A percentile compares a stretch with the other conserved stretches of the same genome.
These are phyloP conservation scores for Trichoderma sp. DNA, from an alignment of 2,329 filamentous ascomycete genomes.

Conservation along the genomic window DNA sequence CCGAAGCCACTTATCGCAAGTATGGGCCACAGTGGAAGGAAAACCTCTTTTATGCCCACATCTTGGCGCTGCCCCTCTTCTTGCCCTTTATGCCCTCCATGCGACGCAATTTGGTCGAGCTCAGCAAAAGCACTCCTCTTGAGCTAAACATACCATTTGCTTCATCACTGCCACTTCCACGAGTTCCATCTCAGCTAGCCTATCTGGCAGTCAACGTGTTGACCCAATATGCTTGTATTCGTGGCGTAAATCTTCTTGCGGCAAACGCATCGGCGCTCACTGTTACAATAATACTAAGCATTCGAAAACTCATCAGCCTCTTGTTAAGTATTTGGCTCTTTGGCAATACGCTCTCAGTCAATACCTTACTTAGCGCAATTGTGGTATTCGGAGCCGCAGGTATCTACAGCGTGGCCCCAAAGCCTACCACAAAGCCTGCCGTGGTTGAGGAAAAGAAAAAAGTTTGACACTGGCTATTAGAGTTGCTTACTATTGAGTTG, in stretches of 20 bases:
- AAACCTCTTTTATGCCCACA: conserved; percentile 89
- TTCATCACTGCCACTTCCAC: conserved; percentile 8
- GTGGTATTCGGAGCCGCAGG: conserved; percentile 91
- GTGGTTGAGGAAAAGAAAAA: conserved; percentile 19
- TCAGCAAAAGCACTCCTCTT: conserved; percentile 66
- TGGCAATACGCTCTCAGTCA: conserved; percentile 75
- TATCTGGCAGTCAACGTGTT: conserved; percentile 76
- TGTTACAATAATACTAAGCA: conserved; percentile 94
- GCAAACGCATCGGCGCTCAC: conserved; percentile 88
- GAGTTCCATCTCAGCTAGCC: conserved; percentile 67
- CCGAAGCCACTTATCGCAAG: conserved; percentile 81
- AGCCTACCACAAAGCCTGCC: conserved; percentile 33
- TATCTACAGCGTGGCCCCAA: conserved; percentile 78
- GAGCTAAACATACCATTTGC: conserved; percentile 32
- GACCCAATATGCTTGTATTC: conserved; percentile 93
- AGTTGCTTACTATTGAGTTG: background rate
- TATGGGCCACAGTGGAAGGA: conserved; percentile 93
- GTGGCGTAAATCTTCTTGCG: conserved; percentile 91
- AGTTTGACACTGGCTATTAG: background rate
- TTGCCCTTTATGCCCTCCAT: conserved; percentile 70
- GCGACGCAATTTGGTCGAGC: conserved; percentile 61
- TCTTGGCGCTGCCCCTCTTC: conserved; percentile 76
- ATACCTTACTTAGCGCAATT: conserved; percentile 77
- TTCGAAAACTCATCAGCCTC: conserved; percentile 89
- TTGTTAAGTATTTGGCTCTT: conserved; percentile 92